Percentiles rank a stretch among this genome's conserved stretches.
Conservation (phyloP, 108 stramenopile species). For the Nannochloropsis granulata region DNA sequence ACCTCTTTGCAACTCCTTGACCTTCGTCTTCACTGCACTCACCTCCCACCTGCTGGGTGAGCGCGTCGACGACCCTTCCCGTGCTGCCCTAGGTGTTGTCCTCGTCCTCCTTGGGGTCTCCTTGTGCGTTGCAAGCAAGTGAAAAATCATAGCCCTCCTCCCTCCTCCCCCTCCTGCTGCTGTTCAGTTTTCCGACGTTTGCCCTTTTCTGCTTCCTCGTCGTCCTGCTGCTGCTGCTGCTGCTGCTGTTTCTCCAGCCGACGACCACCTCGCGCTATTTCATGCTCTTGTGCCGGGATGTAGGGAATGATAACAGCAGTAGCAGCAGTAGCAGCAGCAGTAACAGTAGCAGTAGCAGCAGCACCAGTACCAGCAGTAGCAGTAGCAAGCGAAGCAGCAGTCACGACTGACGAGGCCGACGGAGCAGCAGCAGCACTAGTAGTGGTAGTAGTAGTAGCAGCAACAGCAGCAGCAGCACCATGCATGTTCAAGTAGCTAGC, state of each 20-base stretch:
- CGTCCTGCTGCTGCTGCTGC: background rate
- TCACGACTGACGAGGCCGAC: too few species aligned
- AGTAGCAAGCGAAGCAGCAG: background rate
- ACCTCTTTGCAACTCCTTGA: constrained; percentile 18
- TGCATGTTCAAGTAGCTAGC: background rate
- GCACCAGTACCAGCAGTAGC: background rate
- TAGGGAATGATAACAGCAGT: background rate
- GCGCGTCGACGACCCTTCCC: background rate
- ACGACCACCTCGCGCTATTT: too few species aligned
- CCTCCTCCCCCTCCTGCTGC: background rate
- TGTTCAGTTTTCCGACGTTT: background rate
- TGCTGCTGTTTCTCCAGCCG: background rate
- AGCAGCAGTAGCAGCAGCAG: background rate
- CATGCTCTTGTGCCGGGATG: background rate
- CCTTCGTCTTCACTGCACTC: constrained; percentile 13
- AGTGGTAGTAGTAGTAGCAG: background rate
- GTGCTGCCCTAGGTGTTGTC: background rate
- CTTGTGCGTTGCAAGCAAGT: constrained; percentile 17
- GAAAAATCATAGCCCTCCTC: background rate
- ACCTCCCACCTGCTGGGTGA: constrained; percentile 13
- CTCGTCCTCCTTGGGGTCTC: constrained; percentile 10
- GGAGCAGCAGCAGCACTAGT: too few species aligned
- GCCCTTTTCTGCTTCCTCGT: background rate
- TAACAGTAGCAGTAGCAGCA: background rate
- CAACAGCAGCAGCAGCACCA: background rate